Conservation (phyloP, 2,329 filamentous ascomycete species). For the Ceratocystis eucalypticola region DNA sequence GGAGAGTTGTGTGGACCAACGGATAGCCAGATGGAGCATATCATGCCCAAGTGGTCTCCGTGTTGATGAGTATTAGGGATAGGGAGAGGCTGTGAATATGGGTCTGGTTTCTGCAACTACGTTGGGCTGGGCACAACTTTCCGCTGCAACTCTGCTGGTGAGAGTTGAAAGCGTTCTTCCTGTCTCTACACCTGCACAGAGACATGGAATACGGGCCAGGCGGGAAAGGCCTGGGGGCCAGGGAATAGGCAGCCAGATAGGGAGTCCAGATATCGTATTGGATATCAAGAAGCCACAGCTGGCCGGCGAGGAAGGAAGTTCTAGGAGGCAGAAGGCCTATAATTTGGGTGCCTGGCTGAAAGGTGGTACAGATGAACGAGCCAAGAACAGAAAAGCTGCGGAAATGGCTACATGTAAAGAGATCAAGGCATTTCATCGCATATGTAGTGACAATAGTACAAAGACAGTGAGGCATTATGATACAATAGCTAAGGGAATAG, state of each 20-base stretch:
- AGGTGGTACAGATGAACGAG: background rate
- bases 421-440: background rate
- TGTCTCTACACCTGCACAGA: background rate
- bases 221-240: background rate
- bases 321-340: background rate
- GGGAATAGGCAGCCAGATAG: background rate
- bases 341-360: background rate
- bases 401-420: background rate
- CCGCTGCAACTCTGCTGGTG: background rate
- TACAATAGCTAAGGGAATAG: background rate
- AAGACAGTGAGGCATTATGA: background rate
- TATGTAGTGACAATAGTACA: background rate
- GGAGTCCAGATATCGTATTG: background rate
- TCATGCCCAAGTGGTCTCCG: too few species aligned
- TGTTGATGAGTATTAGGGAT: too few species aligned
- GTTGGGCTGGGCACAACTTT: background rate
- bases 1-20: background rate
- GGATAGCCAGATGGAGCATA: too few species aligned
- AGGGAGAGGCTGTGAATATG: too few species aligned
- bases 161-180: background rate
- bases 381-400: background rate
- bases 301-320: background rate
- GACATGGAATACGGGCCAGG: background rate
- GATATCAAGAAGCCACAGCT: background rate
- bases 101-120: too few species aligned